Evolutionary conservation across 345 rosid species (phyloP), one percentile per base, ranked within the genome.

Genomic region (Gossypium bickii): DNA sequence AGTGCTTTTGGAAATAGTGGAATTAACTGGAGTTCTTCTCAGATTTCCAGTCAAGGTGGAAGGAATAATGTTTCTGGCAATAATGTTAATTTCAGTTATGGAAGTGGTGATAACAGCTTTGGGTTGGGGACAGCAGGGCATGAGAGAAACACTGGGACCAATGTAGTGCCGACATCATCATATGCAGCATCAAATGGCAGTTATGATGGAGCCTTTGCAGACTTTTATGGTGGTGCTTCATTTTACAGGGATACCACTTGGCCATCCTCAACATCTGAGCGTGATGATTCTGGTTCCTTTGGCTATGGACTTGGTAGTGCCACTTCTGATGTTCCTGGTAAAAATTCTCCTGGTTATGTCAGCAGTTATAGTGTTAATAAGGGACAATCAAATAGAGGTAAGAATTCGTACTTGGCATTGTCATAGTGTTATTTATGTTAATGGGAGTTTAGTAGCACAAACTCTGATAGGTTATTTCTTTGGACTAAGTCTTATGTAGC

Each of bases 311-410:
- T 84, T 60, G 84, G 78, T 24, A 82, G 73, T 79, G 84, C 82
- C 67, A 69, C 88, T 78, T 72, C 90, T n/a, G 88, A 85, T 70
- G 87, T 79, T 84, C 52, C 90, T 12, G 80, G 81, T 25, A 86
- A 83, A 87, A 82, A 74, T 77, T 82, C 92, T 78, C 89, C 91
- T 60, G 91, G 92, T 67, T 87, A 84, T 81, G 89, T 89, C 77
- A 90, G 89, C 77, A 88, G 86, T 69, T 87, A 87, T 83, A 85
- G 83, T 72, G 86, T 86, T 84, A 90, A 85, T 76, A 90, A 86
- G 81, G 85, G 95, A 87, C 89, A 88, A 79, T 60, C 88, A 83
- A 88, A 79, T 87, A 87, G 93, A 90, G 94, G 94, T 90, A 79
- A 83, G 67, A 43, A 22, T 60, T 77, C 27, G 60, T 66, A 17